A percentile compares a stretch with the other conserved stretches of the same genome.
phyloP scores from a whole-genome alignment of 73 alveolate species.

The Paraurostyla sp. region DNA sequence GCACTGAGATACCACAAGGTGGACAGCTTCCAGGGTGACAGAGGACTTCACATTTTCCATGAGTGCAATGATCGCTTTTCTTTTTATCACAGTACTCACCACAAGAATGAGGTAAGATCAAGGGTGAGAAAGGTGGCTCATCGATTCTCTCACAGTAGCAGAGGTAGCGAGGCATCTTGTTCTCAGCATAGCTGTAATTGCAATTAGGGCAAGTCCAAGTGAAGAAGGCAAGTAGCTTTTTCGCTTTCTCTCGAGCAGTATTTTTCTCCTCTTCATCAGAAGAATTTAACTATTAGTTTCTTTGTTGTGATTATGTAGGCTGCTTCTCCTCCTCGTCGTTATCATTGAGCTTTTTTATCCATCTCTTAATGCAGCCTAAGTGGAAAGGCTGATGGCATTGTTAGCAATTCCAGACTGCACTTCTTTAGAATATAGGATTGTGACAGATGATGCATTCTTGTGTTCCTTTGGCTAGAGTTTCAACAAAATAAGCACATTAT shows the following conservation, averaged over 20 bases:
- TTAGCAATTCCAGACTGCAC: constrained; percentile 91
- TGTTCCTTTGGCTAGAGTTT: constrained; percentile 61
- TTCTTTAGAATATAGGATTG: constrained; percentile 70
- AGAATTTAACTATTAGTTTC: too few relatives aligned
- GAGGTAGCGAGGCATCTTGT: constrained; percentile 86
- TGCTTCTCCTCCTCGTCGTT: constrained; percentile 58
- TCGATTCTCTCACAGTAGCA: constrained; percentile 92
- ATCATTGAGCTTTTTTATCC: constrained; percentile 94
- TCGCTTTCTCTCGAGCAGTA: neutral
- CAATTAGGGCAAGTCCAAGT: constrained; percentile 98
- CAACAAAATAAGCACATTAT: constrained; percentile 65
- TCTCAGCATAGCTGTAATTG: constrained; percentile 83
- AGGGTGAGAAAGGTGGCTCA: constrained; percentile 88
- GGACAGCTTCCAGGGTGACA: constrained; percentile 99
- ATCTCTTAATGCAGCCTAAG: constrained; percentile 91
- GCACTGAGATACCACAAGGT: constrained; percentile 89
- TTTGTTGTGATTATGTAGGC: neutral
- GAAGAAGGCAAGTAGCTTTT: constrained; percentile 38
- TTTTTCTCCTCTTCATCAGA: neutral
- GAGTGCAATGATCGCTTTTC: constrained; percentile 86
- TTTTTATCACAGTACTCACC: constrained; percentile 86
- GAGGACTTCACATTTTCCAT: constrained; percentile 86
- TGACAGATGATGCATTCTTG: constrained; percentile 82
- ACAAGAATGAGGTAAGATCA: constrained; percentile 95
- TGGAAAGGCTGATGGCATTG: constrained; percentile 93